phyloP scores from a whole-genome alignment of 768 basidiomycete genomes.

The Trametes cingulata region DNA sequence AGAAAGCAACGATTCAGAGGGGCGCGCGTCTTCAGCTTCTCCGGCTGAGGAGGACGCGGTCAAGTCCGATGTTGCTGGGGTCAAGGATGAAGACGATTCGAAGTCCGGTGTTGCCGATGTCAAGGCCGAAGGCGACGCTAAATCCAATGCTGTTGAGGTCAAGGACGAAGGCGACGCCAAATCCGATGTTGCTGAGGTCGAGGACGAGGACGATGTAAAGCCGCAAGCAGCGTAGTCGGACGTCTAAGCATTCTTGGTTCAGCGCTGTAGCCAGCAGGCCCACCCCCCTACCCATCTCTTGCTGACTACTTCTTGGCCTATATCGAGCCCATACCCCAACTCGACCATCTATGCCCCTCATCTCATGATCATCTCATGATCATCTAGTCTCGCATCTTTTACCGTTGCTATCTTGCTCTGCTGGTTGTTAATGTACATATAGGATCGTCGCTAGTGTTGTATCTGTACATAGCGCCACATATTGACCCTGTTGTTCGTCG shows the following conservation, averaged over 20 bases:
- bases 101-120: neutral
- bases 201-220: neutral
- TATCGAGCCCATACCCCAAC: no score
- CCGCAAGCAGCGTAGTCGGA: neutral
- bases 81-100: neutral
- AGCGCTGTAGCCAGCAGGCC: no score
- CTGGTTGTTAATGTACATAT: neutral
- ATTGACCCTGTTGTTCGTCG: no score
- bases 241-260: no score
- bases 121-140: neutral
- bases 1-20: neutral
- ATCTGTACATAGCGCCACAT: neutral
- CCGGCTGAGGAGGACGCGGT: neutral
- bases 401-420: constrained; percentile 3
- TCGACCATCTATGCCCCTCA: no score
- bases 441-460: neutral
- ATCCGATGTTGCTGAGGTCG: neutral
- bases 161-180: neutral
- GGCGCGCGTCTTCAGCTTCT: neutral
- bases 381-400: neutral
- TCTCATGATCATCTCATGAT: neutral
- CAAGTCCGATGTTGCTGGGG: no score
- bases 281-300: neutral
- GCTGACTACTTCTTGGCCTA: neutral
- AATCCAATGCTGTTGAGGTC: neutral